Percentiles rank a stretch among this genome's conserved stretches.
These are phyloP conservation scores for Rhizopus sp. DNA, from an alignment of 371 early-diverging fungal genomes.

Conservation along the genomic window DNA sequence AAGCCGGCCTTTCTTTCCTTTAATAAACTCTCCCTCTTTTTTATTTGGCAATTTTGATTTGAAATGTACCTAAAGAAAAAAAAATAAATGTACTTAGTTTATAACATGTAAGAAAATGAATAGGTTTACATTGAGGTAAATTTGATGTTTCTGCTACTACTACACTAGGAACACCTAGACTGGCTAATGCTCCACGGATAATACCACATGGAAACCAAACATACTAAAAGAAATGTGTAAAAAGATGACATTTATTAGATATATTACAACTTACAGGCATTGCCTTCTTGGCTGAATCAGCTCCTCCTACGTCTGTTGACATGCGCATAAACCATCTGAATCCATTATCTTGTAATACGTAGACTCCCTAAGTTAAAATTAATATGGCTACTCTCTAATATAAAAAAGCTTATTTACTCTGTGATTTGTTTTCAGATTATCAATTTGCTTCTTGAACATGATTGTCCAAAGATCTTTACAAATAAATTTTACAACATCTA, in stretches of 20 bases:
- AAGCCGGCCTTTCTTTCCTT: constrained; percentile 14
- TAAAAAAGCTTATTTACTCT: constrained; percentile 56
- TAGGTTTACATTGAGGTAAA: constrained; percentile 85
- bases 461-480: constrained; percentile 97
- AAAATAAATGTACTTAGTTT: not conserved
- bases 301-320: constrained; percentile 76
- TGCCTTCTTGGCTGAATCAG: constrained; percentile 79
- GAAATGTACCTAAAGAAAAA: constrained; percentile 67
- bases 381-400: not conserved
- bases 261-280: constrained; percentile 61
- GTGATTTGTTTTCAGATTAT: constrained; percentile 98
- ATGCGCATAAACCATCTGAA: constrained; percentile 93
- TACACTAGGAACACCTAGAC: constrained; percentile 83
- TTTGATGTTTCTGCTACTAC: constrained; percentile 88
- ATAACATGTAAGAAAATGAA: not conserved
- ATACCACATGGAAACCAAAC: constrained; percentile 96
- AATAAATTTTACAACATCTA: constrained; percentile 95
- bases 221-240: constrained; percentile 55
- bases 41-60: constrained; percentile 79
- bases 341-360: constrained; percentile 95
- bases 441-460: constrained; percentile 94
- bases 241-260: not conserved
- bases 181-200: constrained; percentile 89
- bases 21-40: constrained; percentile 10
- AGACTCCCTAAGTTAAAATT: constrained; percentile 79